Percentiles rank a stretch among this genome's conserved stretches.
Evolutionary conservation across 2,329 filamentous ascomycete genomes (phyloP).

Genomic region (Madurella fahalii): DNA sequence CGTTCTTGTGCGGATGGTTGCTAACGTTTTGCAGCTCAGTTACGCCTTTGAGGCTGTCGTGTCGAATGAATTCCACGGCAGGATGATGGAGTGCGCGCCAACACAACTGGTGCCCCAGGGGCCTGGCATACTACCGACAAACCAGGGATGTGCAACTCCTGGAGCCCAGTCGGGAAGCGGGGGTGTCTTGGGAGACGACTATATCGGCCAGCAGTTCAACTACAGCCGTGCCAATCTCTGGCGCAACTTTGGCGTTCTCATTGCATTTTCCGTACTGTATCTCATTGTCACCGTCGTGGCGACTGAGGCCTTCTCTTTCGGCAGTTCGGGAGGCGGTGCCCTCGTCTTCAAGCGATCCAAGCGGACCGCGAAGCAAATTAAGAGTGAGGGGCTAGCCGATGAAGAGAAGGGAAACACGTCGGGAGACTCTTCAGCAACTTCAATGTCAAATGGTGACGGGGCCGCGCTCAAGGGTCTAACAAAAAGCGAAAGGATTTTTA

Average conservation of each 20-base stretch:
- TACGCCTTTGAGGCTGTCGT: conserved; percentile 62
- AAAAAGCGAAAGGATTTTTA: conserved; percentile 49
- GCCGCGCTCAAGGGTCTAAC: conserved; percentile 12
- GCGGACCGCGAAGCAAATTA: conserved; percentile 13
- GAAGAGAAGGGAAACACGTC: conserved; percentile 49
- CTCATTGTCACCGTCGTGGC: conserved; percentile 66
- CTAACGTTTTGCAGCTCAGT: conserved; percentile 35
- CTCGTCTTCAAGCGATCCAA: conserved; percentile 24
- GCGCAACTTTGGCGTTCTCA: conserved; percentile 75
- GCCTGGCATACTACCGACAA: conserved; percentile 35
- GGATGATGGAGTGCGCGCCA: conserved; percentile 46
- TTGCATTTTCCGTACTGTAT: conserved; percentile 72
- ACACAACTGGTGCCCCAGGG: conserved; percentile 45
- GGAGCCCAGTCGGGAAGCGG: conserved; percentile 47
- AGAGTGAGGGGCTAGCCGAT: conserved; percentile 36
- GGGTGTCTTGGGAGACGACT: conserved; percentile 51
- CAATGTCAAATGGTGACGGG: conserved; percentile 20
- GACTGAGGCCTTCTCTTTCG: conserved; percentile 59
- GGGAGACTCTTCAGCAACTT: conserved; percentile 25
- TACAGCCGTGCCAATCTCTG: conserved; percentile 59
- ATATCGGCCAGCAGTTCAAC: conserved; percentile 48
- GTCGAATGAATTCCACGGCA: conserved; percentile 51
- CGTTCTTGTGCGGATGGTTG: neutral
- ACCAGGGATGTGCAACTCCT: conserved; percentile 54
- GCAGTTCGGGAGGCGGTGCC: conserved; percentile 42